Evolutionary conservation across 164 flowering plant genomes (phyloP).

Genomic region (Dillenia turbinata): DNA sequence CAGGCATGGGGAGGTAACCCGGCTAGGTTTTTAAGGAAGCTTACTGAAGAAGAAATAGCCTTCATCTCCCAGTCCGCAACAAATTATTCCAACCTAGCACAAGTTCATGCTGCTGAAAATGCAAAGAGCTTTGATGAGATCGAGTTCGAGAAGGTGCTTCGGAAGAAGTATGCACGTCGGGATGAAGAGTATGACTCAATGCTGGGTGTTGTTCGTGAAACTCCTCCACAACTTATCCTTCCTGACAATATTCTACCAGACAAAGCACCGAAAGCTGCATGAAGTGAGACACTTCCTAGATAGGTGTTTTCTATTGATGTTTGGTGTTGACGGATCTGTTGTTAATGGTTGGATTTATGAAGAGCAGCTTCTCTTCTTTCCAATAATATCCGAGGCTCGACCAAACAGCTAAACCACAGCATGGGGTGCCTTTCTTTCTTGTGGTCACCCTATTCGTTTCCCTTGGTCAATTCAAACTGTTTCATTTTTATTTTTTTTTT

Average conservation of each 20-base stretch:
- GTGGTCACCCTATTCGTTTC: no score
- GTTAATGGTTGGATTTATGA: constrained; percentile 22
- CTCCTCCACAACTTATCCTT: constrained; percentile 72
- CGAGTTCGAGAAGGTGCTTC: constrained; percentile 80
- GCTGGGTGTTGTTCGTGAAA: constrained; percentile 76
- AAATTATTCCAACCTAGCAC: constrained; percentile 83
- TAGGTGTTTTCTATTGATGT: constrained; percentile 11
- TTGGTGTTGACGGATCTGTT: constrained; percentile 16
- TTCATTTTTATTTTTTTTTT: no score
- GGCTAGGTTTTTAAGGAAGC: constrained; percentile 86
- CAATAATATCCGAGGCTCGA: constrained; percentile 25
- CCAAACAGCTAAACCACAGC: constrained; percentile 14
- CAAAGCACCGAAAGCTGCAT: constrained; percentile 40
- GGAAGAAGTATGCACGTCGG: constrained; percentile 73
- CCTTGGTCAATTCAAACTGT: no score
- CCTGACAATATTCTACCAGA: constrained; percentile 67
- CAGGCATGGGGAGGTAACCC: constrained; percentile 99
- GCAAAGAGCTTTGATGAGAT: constrained; percentile 81
- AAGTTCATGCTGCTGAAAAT: constrained; percentile 90
- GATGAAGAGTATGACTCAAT: constrained; percentile 94
- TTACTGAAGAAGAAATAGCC: constrained; percentile 81
- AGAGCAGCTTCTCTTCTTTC: constrained; percentile 11
- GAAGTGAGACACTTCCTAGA: constrained; percentile 15
- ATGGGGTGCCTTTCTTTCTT: constrained; percentile 1
- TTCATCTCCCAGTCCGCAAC: constrained; percentile 84